Evolutionary conservation across 75 land plant species (phyloP), one percentile per base, ranked within the genome.

Genomic region (Pseudotsuga menziesii): DNA sequence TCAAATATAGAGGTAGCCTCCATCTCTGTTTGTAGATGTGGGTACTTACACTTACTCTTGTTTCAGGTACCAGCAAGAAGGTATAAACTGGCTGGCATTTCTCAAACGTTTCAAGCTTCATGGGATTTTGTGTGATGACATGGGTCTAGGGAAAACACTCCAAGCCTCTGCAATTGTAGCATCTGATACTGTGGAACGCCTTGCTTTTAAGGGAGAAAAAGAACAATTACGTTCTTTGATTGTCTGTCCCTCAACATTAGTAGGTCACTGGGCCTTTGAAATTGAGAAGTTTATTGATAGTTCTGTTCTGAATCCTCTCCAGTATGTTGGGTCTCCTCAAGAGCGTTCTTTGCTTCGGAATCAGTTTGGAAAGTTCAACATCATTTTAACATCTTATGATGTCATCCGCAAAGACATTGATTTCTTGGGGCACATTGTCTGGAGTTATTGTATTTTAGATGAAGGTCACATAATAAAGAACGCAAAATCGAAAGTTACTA

Each of bases 121-220:
- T 83, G 99, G 99, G 20, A 94, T 97, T 62, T 77, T 97, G 78
- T 97, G 99, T 84, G 99, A 97, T 87, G 99, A 97, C 74, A 97
- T 97, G 99, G 99, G 99, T 54, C 93, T 97, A 80, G 99, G 99
- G 36, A 97, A 97, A 78, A 97, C 99, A 35, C 89, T 97, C 57
- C 99, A 97, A 80, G 93, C 99, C 26, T 94, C 96, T 9, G 95
- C 99, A 36, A 94, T 97, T 78, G 86, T 97, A 36, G 99, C 99
- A 58, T 93, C 96, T 54, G 96, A 97, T 75, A 85, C 87, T 29
- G 95, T 82, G 19, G 99, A 97, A 80, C 81, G 69, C 12, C 82
- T 82, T 48, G 77, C 82, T 74, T 75, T 76, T 16, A 80, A 77
- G 61, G 61, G 70, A 11, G 77, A 69, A 12, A 82, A 82, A 32